These are phyloP conservation scores for Leccinum aurantiacum DNA, from an alignment of 768 basidiomycete genomes.

Conservation along the genomic window DNA sequence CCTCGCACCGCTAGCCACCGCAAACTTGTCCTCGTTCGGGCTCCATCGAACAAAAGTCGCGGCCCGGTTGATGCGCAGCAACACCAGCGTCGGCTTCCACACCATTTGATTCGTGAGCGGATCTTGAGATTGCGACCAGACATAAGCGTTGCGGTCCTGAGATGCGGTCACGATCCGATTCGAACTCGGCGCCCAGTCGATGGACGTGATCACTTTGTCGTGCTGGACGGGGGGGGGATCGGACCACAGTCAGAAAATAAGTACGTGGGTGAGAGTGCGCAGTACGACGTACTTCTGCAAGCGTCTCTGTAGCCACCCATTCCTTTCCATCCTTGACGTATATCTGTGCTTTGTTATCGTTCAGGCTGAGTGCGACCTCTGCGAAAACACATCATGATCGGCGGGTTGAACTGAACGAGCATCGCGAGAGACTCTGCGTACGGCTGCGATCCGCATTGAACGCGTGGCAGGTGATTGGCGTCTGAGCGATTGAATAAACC, in stretches of 20 bases:
- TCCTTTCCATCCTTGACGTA: slow-evolving; percentile 63
- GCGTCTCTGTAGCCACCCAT: slow-evolving; percentile 71
- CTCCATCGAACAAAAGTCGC: slow-evolving; percentile 97
- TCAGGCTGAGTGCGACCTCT: slow-evolving; percentile 93
- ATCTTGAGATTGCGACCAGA: slow-evolving; percentile 87
- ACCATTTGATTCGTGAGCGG: slow-evolving; percentile 63
- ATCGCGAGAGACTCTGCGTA: slow-evolving; percentile 44
- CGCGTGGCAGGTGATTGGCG: slow-evolving; percentile 84
- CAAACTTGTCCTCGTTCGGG: slow-evolving; percentile 97
- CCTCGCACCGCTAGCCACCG: slow-evolving; percentile 96
- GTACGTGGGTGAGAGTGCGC: not conserved
- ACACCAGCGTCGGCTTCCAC: slow-evolving; percentile 97
- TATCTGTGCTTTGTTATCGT: slow-evolving; percentile 86
- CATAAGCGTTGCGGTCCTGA: slow-evolving; percentile 99
- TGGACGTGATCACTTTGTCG: slow-evolving; percentile 96
- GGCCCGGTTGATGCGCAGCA: slow-evolving; percentile 92
- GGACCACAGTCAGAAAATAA: not conserved
- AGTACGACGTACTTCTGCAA: slow-evolving; percentile 67
- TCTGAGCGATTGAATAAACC: slow-evolving; percentile 74
- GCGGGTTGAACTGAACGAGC: not conserved
- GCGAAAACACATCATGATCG: slow-evolving; percentile 13
- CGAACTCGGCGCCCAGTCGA: slow-evolving; percentile 97
- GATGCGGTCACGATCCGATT: slow-evolving; percentile 98
- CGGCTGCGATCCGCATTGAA: slow-evolving; percentile 89
- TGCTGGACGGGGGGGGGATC: slow-evolving; percentile 57